Percentiles rank a stretch among this genome's conserved stretches.
Evolutionary conservation across 495 filamentous ascomycete genomes (phyloP).

Genomic region (Penicillium cinerascens): DNA sequence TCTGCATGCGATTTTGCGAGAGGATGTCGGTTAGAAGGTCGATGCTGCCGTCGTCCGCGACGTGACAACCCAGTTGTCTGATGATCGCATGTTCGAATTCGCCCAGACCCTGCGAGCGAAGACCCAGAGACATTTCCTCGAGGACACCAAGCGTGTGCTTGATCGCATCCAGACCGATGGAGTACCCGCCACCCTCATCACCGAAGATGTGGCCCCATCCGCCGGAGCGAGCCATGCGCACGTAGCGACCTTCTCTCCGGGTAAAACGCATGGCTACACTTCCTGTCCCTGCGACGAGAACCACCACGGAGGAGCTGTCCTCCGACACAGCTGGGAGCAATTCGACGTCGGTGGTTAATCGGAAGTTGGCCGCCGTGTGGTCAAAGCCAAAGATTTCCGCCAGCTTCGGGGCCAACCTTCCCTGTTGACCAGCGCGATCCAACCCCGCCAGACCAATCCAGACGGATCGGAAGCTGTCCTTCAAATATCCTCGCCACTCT

Average conservation of each 20-base stretch:
- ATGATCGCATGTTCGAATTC: constrained; percentile 16
- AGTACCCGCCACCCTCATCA: constrained; percentile 36
- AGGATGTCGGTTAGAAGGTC: constrained; percentile 26
- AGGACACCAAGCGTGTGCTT: constrained; percentile 23
- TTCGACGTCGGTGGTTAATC: constrained; percentile 30
- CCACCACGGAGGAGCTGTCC: constrained; percentile 17
- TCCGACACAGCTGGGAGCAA: constrained; percentile 20
- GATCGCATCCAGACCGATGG: constrained; percentile 30
- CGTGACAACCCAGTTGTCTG: constrained; percentile 7
- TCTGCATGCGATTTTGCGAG: constrained; percentile 1
- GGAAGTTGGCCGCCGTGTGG: constrained; percentile 7
- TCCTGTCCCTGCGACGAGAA: constrained; percentile 35
- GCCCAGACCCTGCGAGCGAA: constrained; percentile 1
- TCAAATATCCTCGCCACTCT: constrained; percentile 5
- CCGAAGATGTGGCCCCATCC: constrained; percentile 40
- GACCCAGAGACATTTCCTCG: constrained; percentile 15
- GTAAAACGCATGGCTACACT: constrained; percentile 32
- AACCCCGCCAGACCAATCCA: constrained; percentile 30
- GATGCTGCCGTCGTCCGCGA: neutral
- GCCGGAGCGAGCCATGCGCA: constrained; percentile 27
- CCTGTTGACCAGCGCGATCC: constrained; percentile 22
- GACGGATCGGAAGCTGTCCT: constrained; percentile 17
- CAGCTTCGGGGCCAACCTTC: constrained; percentile 14
- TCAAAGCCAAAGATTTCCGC: constrained; percentile 18
- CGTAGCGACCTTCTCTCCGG: constrained; percentile 9